Percentiles rank a stretch among this genome's conserved stretches.
Conservation (phyloP, 2,329 filamentous ascomycete genomes). For the Arthroderma sp. region DNA sequence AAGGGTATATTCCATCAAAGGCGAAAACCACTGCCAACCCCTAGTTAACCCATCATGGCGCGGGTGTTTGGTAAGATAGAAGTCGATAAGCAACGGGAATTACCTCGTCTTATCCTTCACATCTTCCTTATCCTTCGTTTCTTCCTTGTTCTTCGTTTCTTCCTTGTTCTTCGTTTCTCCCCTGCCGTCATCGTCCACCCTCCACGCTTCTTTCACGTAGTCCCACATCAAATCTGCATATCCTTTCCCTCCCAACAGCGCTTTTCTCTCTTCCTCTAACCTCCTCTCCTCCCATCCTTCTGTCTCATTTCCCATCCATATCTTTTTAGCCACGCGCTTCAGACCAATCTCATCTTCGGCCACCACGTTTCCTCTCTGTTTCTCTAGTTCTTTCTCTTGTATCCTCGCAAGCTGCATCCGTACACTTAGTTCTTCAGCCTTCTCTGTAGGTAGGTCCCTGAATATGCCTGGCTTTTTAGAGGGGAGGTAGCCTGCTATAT, state of each 20-base stretch:
- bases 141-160: slow-evolving; percentile 19
- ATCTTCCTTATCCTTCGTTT: slow-evolving; percentile 1
- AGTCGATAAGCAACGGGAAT: not conserved
- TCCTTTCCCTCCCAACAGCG: slow-evolving; percentile 27
- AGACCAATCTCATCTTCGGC: slow-evolving; percentile 17
- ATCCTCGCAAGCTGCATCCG: slow-evolving; percentile 13
- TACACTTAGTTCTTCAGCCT: slow-evolving; percentile 15
- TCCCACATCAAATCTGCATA: slow-evolving; percentile 37
- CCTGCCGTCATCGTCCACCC: slow-evolving; percentile 19
- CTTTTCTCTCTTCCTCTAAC: slow-evolving; percentile 31
- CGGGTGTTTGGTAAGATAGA: not conserved
- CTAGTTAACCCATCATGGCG: not conserved
- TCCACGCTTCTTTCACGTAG: slow-evolving; percentile 32
- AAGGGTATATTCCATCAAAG: not conserved
- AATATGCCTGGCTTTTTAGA: slow-evolving; percentile 8
- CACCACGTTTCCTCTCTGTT: slow-evolving; percentile 17
- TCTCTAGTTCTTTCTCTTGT: slow-evolving; percentile 8
- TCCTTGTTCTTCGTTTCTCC: not conserved
- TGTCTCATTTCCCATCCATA: slow-evolving; percentile 29
- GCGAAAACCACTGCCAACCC: not conserved
- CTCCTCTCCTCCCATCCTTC: slow-evolving; percentile 30
- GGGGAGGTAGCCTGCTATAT: slow-evolving; percentile 17
- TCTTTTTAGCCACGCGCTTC: slow-evolving; percentile 13
- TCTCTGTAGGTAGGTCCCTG: slow-evolving; percentile 15
- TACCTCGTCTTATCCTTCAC: not conserved